Percentiles rank a stretch among this genome's conserved stretches.
These are phyloP conservation scores for Phytophthora vignae DNA, from an alignment of 352 stramenopile genomes.

Conservation along the genomic window DNA sequence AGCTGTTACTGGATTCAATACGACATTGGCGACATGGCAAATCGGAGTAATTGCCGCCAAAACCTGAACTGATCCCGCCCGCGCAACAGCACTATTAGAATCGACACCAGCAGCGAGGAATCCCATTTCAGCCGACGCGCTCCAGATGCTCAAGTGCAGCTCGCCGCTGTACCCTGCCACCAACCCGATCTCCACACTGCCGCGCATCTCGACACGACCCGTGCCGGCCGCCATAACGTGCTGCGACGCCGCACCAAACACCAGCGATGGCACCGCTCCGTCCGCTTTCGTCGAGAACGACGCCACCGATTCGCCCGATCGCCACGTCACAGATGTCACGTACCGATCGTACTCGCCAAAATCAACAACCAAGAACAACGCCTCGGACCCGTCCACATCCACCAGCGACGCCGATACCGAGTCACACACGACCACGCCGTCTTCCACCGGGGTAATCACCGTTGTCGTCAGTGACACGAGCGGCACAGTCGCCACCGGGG, in stretches of 20 bases:
- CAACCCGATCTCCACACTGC: slow-evolving; percentile 34
- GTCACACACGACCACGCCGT: slow-evolving; percentile 33
- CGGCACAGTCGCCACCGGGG: slow-evolving; percentile 35
- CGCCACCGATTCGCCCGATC: slow-evolving; percentile 16
- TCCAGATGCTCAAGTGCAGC: slow-evolving; percentile 21
- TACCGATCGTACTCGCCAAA: slow-evolving; percentile 24
- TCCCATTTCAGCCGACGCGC: slow-evolving; percentile 15
- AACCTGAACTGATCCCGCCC: not conserved
- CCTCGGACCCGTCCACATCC: slow-evolving; percentile 50
- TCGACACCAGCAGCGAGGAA: not conserved
- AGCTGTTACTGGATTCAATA: slow-evolving; percentile 29
- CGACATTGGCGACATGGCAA: slow-evolving; percentile 31
- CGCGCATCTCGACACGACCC: slow-evolving; percentile 20
- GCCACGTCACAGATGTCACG: slow-evolving; percentile 31
- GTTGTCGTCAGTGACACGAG: slow-evolving; percentile 17
- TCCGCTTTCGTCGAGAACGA: slow-evolving; percentile 18
- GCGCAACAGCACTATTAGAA: not conserved
- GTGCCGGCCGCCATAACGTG: slow-evolving; percentile 14
- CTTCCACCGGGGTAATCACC: slow-evolving; percentile 32
- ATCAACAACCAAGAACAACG: slow-evolving; percentile 40
- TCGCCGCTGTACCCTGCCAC: slow-evolving; percentile 32
- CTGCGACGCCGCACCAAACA: slow-evolving; percentile 12
- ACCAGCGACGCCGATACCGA: slow-evolving; percentile 35
- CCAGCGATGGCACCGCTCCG: slow-evolving; percentile 10
- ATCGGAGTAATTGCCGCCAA: slow-evolving; percentile 27